Base-by-base conservation (phyloP, 306 rosid species). In the Quercus engelmannii region DNA sequence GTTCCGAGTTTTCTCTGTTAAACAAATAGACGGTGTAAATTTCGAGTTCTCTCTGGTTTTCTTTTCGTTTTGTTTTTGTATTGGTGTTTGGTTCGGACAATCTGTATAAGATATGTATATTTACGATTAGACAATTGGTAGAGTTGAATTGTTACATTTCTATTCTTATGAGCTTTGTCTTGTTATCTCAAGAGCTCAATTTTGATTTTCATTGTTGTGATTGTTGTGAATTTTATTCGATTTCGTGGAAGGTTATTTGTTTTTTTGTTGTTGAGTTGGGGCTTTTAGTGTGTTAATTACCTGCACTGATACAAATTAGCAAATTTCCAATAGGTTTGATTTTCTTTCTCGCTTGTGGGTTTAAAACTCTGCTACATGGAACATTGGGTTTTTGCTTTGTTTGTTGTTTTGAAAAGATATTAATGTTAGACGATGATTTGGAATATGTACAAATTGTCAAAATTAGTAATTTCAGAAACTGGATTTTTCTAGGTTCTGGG, bases 401-500 rank as follows among this genome's bases (percentile, higher is more conserved):
- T 21, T 9, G 49, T 6, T 26, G 15, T 15, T n/a, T 52, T 18
- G 11, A 19, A 11, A 17, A 10, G 35, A 25, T 63, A 72, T 71
- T 1, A 26, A 46, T 46, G 63, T 55, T 31, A 20, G 46, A 57
- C 54, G 82, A 51, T 64, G 81, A 17, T 82, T 59, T 19, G 23
- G 43, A 9, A 55, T 74, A 55, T 28, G 11, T 65, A 14, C 12
- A 61, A n/a, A 2, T 70, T 61, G 61, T 78, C 43, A 31, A 41
- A 41, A 41, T 41, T 25, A 55, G 30, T 1, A 59, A 82, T 70
- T 55, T 70, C 11, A 2, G 25, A 3, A 49, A 67, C 46, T 63
- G 20, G 57, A 38, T 70, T 62, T 76, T 76, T 82, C 25, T 73
- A 91, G 95, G 89, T 78, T 81, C 85, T 83, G 33, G 92, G 41